Conservation (phyloP, 2,329 filamentous ascomycete species). For the Fusarium nodosum region DNA sequence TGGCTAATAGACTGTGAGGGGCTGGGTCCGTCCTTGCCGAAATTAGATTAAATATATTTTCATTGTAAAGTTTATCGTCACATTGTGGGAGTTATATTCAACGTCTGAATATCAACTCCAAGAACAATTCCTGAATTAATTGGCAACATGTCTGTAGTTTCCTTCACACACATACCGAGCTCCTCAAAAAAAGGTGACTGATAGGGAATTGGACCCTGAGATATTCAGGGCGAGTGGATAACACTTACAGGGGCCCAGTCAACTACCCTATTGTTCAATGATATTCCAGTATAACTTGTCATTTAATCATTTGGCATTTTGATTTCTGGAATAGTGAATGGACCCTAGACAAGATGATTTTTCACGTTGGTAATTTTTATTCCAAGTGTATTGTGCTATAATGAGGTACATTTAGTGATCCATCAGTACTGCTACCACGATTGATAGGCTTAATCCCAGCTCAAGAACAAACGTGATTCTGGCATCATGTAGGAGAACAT, state of each 20-base stretch:
- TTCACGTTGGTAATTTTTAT: background rate
- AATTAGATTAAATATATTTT: background rate
- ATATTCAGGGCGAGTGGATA: background rate
- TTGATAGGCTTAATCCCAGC: no score
- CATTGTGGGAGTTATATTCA: no score
- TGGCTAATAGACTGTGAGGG: background rate
- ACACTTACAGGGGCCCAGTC: background rate
- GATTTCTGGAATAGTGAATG: background rate
- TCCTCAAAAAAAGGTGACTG: background rate
- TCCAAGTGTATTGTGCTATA: background rate
- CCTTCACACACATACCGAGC: background rate
- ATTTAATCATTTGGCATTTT: background rate
- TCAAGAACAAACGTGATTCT: background rate
- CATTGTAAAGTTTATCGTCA: background rate
- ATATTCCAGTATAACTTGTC: background rate
- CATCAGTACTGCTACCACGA: background rate
- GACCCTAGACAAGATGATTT: background rate
- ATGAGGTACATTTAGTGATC: background rate
- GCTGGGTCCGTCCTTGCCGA: background rate
- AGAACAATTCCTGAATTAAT: no score
- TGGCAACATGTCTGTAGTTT: background rate
- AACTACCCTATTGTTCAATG: conserved; percentile 8
- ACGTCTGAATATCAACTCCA: background rate
- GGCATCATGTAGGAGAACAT: background rate
- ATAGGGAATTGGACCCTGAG: conserved; percentile 1